These are phyloP conservation scores for Cordyceps sp. DNA, from an alignment of 2,329 filamentous ascomycete species.

Conservation along the genomic window DNA sequence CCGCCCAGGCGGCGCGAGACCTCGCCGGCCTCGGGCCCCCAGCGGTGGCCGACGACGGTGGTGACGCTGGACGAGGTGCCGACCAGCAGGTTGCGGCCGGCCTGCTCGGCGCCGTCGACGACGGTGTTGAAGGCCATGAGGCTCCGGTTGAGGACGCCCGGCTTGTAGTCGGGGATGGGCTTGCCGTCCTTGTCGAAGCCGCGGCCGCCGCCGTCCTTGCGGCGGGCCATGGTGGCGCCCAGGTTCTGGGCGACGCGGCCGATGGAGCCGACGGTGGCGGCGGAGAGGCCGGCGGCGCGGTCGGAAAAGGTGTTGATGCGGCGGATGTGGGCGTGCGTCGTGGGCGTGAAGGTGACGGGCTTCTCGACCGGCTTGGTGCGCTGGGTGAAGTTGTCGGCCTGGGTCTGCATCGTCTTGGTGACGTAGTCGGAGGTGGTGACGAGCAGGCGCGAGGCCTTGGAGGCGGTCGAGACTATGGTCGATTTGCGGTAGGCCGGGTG, in stretches of 20 bases:
- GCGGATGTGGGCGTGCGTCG: constrained; percentile 71
- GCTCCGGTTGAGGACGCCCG: constrained; percentile 84
- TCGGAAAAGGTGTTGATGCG: constrained; percentile 79
- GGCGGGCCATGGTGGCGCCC: constrained; percentile 50
- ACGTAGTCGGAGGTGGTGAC: constrained; percentile 74
- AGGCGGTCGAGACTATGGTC: constrained; percentile 70
- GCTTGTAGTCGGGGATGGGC: constrained; percentile 54
- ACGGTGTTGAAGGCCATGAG: constrained; percentile 94
- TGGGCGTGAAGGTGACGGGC: constrained; percentile 74
- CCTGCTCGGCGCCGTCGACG: constrained; percentile 82
- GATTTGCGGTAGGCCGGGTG: constrained; percentile 90
- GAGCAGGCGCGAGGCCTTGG: constrained; percentile 76
- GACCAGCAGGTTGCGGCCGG: constrained; percentile 60
- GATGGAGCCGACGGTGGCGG: constrained; percentile 76
- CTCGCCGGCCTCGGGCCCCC: constrained; percentile 69
- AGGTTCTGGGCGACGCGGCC: constrained; percentile 77
- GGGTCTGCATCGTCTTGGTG: constrained; percentile 57
- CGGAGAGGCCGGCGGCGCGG: constrained; percentile 60
- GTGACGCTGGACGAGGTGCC: constrained; percentile 65
- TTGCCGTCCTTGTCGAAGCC: constrained; percentile 57
- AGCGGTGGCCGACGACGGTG: constrained; percentile 76
- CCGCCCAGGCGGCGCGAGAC: constrained; percentile 62
- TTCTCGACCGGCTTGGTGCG: constrained; percentile 63
- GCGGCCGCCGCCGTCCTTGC: constrained; percentile 33
- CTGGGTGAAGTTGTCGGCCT: constrained; percentile 66